phyloP scores from a whole-genome alignment of 306 rosid species.

The Cicer arietinum region DNA sequence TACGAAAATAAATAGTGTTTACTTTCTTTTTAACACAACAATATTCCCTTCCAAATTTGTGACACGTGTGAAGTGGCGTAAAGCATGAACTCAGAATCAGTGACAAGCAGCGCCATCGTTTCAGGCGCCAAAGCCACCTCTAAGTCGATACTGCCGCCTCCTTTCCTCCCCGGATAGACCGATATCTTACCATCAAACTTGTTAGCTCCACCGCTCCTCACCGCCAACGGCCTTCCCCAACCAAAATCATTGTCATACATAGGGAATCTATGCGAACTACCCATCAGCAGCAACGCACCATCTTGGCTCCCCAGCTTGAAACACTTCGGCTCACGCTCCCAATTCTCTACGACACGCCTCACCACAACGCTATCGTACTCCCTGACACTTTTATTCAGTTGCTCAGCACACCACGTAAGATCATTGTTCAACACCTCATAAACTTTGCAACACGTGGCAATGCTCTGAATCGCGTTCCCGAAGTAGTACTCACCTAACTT shows the following conservation, averaged over 20 bases:
- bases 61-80: slow-evolving; percentile 50
- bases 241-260: slow-evolving; percentile 95
- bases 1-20: too few species aligned
- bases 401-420: slow-evolving; percentile 77
- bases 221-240: slow-evolving; percentile 83
- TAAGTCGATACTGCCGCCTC: slow-evolving; percentile 68
- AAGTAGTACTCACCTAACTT: slow-evolving; percentile 64
- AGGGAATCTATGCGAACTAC: slow-evolving; percentile 90
- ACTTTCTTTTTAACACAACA: too few species aligned
- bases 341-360: slow-evolving; percentile 61
- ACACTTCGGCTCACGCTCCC: slow-evolving; percentile 72
- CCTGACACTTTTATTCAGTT: slow-evolving; percentile 64
- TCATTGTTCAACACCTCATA: slow-evolving; percentile 59
- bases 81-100: slow-evolving; percentile 76
- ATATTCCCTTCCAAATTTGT: too few species aligned
- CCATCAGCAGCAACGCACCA: slow-evolving; percentile 82
- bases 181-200: slow-evolving; percentile 93
- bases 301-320: slow-evolving; percentile 76
- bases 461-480: slow-evolving; percentile 87
- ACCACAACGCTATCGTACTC: slow-evolving; percentile 65
- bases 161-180: slow-evolving; percentile 73
- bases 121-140: slow-evolving; percentile 78
- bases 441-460: slow-evolving; percentile 53
- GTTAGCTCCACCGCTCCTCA: slow-evolving; percentile 76
- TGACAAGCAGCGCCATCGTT: slow-evolving; percentile 69